Evolutionary conservation across 2,329 filamentous ascomycete species (phyloP).

Genomic region (Calonectria honghensis): DNA sequence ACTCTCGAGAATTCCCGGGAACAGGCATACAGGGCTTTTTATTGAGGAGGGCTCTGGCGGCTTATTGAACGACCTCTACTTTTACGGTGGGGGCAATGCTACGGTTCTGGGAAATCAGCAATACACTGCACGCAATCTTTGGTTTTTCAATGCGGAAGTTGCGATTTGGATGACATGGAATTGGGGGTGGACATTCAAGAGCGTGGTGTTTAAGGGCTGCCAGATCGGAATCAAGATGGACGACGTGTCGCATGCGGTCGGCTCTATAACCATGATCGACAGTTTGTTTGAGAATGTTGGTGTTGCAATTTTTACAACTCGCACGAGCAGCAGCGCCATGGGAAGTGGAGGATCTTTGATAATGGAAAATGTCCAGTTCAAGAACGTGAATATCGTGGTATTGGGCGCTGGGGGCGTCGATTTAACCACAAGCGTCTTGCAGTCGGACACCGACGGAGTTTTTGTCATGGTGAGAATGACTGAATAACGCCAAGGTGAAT

Average conservation of each 20-base stretch:
- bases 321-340: conserved; percentile 56
- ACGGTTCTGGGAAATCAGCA: conserved; percentile 79
- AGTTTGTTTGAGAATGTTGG: conserved; percentile 80
- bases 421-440: conserved; percentile 40
- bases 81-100: conserved; percentile 81
- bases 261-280: conserved; percentile 85
- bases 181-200: conserved; percentile 86
- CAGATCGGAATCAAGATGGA: conserved; percentile 80
- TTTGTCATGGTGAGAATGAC: conserved; percentile 54
- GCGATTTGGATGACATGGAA: conserved; percentile 85
- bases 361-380: conserved; percentile 69
- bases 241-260: conserved; percentile 73
- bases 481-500: too few relatives aligned
- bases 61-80: conserved; percentile 80
- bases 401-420: conserved; percentile 47
- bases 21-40: conserved; percentile 74
- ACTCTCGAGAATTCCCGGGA: conserved; percentile 67
- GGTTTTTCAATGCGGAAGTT: conserved; percentile 78
- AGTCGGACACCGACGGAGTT: conserved; percentile 38
- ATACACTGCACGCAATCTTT: conserved; percentile 82
- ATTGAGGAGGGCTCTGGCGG: conserved; percentile 80
- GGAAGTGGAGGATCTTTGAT: conserved; percentile 66
- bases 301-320: conserved; percentile 80
- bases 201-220: conserved; percentile 77
- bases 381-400: conserved; percentile 57